phyloP scores from a whole-genome alignment of 169 alveolate species.

The Cytauxzoon felis region DNA sequence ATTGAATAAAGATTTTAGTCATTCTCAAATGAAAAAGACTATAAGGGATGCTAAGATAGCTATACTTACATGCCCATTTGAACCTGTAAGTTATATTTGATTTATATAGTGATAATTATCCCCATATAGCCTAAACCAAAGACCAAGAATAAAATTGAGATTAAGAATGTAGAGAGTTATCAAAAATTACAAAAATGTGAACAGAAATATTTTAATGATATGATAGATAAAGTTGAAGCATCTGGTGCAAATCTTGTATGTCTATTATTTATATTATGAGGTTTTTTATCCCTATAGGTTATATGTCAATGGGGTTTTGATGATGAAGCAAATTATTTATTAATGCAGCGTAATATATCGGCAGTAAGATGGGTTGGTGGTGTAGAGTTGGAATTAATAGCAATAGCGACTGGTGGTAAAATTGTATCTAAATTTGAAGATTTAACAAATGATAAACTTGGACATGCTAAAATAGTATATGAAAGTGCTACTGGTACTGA shows the following conservation, averaged over 20 bases:
- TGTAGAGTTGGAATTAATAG: constrained; percentile 97
- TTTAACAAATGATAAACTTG: constrained; percentile 89
- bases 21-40: constrained; percentile 96
- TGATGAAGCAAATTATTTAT: constrained; percentile 95
- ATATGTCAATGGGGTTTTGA: constrained; percentile 99
- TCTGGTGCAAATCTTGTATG: constrained; percentile 93
- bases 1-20: constrained; percentile 96
- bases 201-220: constrained; percentile 91
- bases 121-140: constrained; percentile 90
- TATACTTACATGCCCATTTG: constrained; percentile 98
- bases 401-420: constrained; percentile 98
- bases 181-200: constrained; percentile 84
- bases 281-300: constrained; percentile 69
- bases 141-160: constrained; percentile 97
- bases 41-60: constrained; percentile 93
- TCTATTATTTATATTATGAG: not conserved
- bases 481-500: constrained; percentile 94
- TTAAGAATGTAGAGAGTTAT: constrained; percentile 93
- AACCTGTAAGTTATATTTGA: constrained; percentile 77
- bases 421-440: constrained; percentile 96
- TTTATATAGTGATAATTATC: not conserved
- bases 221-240: constrained; percentile 90
- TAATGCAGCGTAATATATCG: constrained; percentile 85
- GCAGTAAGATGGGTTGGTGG: constrained; percentile 99
- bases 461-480: constrained; percentile 88